Evolutionary conservation across 2,329 filamentous ascomycete genomes (phyloP).

Genomic region (Aspergillus tanneri): DNA sequence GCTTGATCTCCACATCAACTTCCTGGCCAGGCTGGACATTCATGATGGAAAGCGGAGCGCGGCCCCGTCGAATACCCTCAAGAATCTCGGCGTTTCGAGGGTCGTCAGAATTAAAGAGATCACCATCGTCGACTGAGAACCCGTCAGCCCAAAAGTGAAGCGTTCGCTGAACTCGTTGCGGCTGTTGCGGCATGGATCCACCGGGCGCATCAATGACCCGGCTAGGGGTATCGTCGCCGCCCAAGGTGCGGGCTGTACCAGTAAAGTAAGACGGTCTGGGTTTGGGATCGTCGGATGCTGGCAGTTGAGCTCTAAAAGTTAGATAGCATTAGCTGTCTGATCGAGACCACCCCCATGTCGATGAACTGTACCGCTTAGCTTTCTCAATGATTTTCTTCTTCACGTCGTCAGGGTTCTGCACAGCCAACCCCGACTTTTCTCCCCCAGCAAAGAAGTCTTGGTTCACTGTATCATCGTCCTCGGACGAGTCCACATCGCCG

Average conservation of each 20-base stretch:
- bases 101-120: conserved; percentile 63
- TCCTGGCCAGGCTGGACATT: conserved; percentile 63
- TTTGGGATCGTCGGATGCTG: conserved; percentile 45
- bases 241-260: conserved; percentile 63
- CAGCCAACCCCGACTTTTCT: conserved; percentile 67
- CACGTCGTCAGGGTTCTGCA: conserved; percentile 61
- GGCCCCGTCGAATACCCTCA: conserved; percentile 62
- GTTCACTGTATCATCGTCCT: conserved; percentile 54
- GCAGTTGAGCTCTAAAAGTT: conserved; percentile 31
- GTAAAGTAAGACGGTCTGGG: conserved; percentile 51
- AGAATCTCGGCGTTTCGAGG: conserved; percentile 62
- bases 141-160: conserved; percentile 66
- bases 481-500: conserved; percentile 42
- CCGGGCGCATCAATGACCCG: conserved; percentile 55
- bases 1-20: conserved; percentile 64
- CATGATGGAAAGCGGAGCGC: conserved; percentile 62
- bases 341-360: neutral
- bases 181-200: conserved; percentile 40
- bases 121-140: conserved; percentile 65
- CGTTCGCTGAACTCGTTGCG: conserved; percentile 56
- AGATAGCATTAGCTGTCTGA: neutral
- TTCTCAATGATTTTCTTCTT: conserved; percentile 53
- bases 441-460: conserved; percentile 64
- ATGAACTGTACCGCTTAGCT: conserved; percentile 37
- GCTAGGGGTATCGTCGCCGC: conserved; percentile 63